Percentiles rank a stretch among this genome's conserved stretches.
Evolutionary conservation across 140 eudicot genomes (phyloP).

Genomic region (Stevia rebaudiana): DNA sequence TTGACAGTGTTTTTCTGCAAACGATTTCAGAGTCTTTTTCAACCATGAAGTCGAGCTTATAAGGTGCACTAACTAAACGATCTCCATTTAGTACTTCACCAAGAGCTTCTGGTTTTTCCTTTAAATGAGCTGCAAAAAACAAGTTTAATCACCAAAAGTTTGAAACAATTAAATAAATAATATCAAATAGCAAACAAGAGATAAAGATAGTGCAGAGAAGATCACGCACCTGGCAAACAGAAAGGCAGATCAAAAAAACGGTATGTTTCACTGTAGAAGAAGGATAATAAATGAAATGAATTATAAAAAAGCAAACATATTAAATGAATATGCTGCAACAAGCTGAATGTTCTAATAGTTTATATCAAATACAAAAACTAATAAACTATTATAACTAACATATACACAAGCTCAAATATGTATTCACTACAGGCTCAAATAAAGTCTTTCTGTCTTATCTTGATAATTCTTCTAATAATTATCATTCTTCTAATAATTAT

Average conservation of each 20-base stretch:
- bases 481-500: background rate
- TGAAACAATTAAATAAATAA: conserved; percentile 22
- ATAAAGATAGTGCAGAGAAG: conserved; percentile 6
- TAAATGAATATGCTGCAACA: background rate
- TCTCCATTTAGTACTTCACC: conserved; percentile 76
- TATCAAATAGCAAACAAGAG: conserved; percentile 12
- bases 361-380: background rate
- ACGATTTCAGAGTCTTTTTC: conserved; percentile 58
- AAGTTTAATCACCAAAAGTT: background rate
- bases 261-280: conserved; percentile 42
- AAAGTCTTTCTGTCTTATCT: background rate
- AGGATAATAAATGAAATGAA: conserved; percentile 18
- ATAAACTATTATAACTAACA: no score
- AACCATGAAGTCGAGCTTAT: conserved; percentile 54
- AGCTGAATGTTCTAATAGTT: background rate
- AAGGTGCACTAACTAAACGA: conserved; percentile 66
- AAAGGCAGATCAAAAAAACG: conserved; percentile 51
- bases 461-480: background rate
- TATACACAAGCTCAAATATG: background rate
- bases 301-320: background rate
- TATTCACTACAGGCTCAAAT: background rate
- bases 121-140: conserved; percentile 40
- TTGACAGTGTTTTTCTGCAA: conserved; percentile 52
- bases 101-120: conserved; percentile 69
- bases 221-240: conserved; percentile 45